Conservation (phyloP, 495 filamentous ascomycete genomes). For the Daldinia decipiens region DNA sequence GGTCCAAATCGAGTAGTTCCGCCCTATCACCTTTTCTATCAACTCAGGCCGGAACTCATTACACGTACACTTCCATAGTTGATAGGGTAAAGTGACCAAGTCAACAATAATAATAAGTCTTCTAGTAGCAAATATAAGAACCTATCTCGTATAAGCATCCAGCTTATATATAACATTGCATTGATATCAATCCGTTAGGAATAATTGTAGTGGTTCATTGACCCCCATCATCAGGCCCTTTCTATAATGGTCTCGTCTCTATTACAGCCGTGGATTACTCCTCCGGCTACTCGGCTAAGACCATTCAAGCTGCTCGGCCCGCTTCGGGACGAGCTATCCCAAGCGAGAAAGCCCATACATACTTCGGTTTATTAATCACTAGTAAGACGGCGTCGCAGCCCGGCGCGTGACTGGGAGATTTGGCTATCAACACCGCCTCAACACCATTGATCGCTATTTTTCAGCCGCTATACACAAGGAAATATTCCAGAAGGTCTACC, state of each 20-base stretch:
- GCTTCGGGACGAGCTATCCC: slow-evolving; percentile 16
- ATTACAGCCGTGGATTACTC: slow-evolving; percentile 1
- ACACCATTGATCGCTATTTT: slow-evolving; percentile 25
- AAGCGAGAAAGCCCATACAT: not conserved
- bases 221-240: not conserved
- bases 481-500: slow-evolving; percentile 25
- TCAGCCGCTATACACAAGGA: slow-evolving; percentile 22
- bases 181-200: not conserved
- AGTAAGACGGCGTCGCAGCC: slow-evolving; percentile 17
- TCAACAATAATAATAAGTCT: not conserved
- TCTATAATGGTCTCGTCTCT: slow-evolving; percentile 4
- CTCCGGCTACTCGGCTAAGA: slow-evolving; percentile 17
- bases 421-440: slow-evolving; percentile 1
- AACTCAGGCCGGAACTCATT: not conserved
- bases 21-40: slow-evolving; percentile 23
- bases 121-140: not conserved
- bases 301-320: slow-evolving; percentile 12
- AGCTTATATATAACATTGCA: not conserved
- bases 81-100: not conserved
- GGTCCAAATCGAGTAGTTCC: slow-evolving; percentile 22
- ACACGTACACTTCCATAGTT: no score
- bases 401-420: slow-evolving; percentile 12
- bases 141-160: not conserved
- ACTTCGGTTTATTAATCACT: not conserved
- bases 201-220: not conserved